These are phyloP conservation scores for Peronospora farinosa DNA, from an alignment of 352 stramenopile genomes.

Conservation along the genomic window DNA sequence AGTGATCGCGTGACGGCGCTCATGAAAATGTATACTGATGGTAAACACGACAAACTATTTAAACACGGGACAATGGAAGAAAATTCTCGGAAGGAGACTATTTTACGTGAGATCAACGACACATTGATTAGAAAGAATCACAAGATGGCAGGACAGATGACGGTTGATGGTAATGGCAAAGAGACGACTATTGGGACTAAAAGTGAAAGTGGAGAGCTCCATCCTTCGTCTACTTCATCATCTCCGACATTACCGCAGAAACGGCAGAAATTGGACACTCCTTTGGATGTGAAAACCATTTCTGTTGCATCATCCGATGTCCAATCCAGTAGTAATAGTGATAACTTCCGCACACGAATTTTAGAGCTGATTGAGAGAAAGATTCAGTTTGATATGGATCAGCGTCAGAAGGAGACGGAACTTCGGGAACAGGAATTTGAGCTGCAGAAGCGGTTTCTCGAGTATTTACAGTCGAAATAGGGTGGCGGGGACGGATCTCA, in stretches of 20 bases:
- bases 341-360: conserved; percentile 53
- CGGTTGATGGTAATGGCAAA: conserved; percentile 17
- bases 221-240: neutral
- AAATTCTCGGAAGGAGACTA: conserved; percentile 57
- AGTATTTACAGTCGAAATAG: conserved; percentile 79
- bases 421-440: conserved; percentile 76
- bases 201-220: conserved; percentile 9
- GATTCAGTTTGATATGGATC: conserved; percentile 79
- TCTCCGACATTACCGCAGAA: conserved; percentile 14
- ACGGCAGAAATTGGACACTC: conserved; percentile 24
- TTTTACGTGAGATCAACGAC: conserved; percentile 56
- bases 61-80: conserved; percentile 69
- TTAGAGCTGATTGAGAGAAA: conserved; percentile 76
- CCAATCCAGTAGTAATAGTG: conserved; percentile 24
- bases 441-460: conserved; percentile 73
- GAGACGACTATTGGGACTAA: conserved; percentile 15
- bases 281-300: neutral
- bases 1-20: conserved; percentile 71
- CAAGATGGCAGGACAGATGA: conserved; percentile 30
- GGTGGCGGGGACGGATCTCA: neutral
- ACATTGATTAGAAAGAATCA: conserved; percentile 43
- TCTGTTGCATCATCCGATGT: conserved; percentile 1
- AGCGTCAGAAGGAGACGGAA: conserved; percentile 67
- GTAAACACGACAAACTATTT: conserved; percentile 81
- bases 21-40: conserved; percentile 73